Evolutionary conservation across 176 grass and related monocot genomes (phyloP).

Genomic region (Pontederia paniculata): DNA sequence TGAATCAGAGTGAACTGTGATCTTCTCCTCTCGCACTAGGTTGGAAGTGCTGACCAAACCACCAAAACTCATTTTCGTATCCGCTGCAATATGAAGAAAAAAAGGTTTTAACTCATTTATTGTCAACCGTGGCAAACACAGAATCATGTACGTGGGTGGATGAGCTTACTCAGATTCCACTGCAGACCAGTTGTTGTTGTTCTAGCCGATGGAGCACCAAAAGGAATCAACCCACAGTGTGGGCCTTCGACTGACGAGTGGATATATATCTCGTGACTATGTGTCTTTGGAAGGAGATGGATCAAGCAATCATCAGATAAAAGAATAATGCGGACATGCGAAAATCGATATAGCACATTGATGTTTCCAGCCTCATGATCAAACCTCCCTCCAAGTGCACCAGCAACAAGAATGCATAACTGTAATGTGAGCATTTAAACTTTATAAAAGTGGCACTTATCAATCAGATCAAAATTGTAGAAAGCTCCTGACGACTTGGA

Average conservation of each 20-base stretch:
- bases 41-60: constrained; percentile 86
- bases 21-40: constrained; percentile 43
- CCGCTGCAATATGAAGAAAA: constrained; percentile 1
- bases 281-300: constrained; percentile 60
- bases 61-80: constrained; percentile 52
- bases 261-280: constrained; percentile 52
- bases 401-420: constrained; percentile 70
- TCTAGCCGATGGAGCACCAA: constrained; percentile 35
- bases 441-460: background rate
- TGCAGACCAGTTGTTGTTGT: constrained; percentile 69
- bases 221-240: constrained; percentile 80
- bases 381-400: constrained; percentile 82
- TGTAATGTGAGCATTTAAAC: constrained; percentile 20
- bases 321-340: constrained; percentile 48
- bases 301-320: constrained; percentile 74
- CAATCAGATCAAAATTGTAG: no score
- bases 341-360: constrained; percentile 65
- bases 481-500: no score
- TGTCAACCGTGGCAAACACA: no score
- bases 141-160: background rate
- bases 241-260: constrained; percentile 46
- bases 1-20: constrained; percentile 61
- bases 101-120: no score
- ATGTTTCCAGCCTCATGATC: constrained; percentile 97
- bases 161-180: constrained; percentile 66